Evolutionary conservation across 2,329 filamentous ascomycete species (phyloP), one percentile per base, ranked within the genome.

Genomic region (Nemania serpens): DNA sequence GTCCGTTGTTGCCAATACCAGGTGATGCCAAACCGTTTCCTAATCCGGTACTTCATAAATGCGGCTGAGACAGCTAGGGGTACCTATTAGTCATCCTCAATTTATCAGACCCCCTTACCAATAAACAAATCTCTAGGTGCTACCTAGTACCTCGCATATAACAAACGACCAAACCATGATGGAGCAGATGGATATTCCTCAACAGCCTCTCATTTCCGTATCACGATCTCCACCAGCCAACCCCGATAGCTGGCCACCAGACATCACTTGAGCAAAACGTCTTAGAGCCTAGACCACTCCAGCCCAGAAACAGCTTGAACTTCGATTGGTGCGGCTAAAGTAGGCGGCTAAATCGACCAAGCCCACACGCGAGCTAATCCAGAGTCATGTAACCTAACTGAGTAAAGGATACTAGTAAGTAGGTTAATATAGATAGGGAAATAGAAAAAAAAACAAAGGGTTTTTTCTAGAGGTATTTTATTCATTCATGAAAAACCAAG

Each of bases 281-380:
- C 25, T 29, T n/a, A n/a, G 25, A 7, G 7, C 25, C 25, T 29
- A 3, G 3, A 3, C 25, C 25, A 29, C 4, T 7, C 25, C 25
- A 29, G 25, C 25, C 25, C 25, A 48, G 45, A 22, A n/a, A 4
- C n/a, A 12, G 45, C 13, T 48, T 57, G 45, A 51, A 54, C 12
- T 29, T 62, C 51, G 3, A 64, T 62, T 64, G 62, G 62, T 46
- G 59, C 62, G 62, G 62, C 22, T 64, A 64, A 64, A 64, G 13
- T 17, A 42, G 36, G 39, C 62, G 62, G 62, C 42, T 64, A 64
- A 64, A 64, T 37, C 34, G 33, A n/a, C 4, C 25, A 36, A 49
- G 25, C 43, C 61, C 61, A 57, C 58, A 55, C 47, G 45, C 45
- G 51, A 29, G 25, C 25, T 29, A 29, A 4, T 29, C 25, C 25